A percentile compares a stretch with the other conserved stretches of the same genome.
Conservation (phyloP, 1,284 basidiomycete species). For the Cystobasidium sp. region DNA sequence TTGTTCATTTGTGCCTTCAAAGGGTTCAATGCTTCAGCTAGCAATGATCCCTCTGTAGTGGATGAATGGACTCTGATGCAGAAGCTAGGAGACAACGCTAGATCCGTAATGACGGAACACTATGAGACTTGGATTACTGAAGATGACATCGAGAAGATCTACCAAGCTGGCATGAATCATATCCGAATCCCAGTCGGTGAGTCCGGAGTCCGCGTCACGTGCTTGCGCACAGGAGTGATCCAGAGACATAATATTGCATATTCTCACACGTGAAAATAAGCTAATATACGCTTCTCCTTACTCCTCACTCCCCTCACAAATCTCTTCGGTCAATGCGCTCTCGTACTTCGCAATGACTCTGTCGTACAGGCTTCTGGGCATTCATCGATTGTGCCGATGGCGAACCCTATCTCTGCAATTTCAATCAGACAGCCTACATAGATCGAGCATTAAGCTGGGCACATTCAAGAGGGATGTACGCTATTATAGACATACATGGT, state of each 20-base stretch:
- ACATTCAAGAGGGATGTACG: conserved; percentile 57
- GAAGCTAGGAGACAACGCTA: conserved; percentile 50
- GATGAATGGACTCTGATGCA: conserved; percentile 57
- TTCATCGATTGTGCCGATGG: conserved; percentile 51
- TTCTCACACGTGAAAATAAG: background rate
- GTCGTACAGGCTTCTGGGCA: conserved; percentile 55
- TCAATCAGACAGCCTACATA: conserved; percentile 60
- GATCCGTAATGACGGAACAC: conserved; percentile 54
- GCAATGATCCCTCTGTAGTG: conserved; percentile 46
- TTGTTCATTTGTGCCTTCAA: conserved; percentile 27
- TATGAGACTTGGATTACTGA: conserved; percentile 57
- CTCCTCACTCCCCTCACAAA: background rate
- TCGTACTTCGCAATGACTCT: conserved; percentile 54
- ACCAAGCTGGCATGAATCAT: conserved; percentile 46
- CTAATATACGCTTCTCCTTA: background rate
- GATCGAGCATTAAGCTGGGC: conserved; percentile 56
- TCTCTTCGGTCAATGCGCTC: conserved; percentile 45
- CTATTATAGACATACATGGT: conserved; percentile 58
- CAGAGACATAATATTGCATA: background rate
- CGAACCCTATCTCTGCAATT: conserved; percentile 52
- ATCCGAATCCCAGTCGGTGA: conserved; percentile 17
- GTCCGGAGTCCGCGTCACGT: conserved; percentile 2
- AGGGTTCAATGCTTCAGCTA: conserved; percentile 56
- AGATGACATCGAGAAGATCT: conserved; percentile 56
- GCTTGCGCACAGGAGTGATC: background rate